Conservation (phyloP, 1,284 basidiomycete species). For the Rhodofomes roseus region DNA sequence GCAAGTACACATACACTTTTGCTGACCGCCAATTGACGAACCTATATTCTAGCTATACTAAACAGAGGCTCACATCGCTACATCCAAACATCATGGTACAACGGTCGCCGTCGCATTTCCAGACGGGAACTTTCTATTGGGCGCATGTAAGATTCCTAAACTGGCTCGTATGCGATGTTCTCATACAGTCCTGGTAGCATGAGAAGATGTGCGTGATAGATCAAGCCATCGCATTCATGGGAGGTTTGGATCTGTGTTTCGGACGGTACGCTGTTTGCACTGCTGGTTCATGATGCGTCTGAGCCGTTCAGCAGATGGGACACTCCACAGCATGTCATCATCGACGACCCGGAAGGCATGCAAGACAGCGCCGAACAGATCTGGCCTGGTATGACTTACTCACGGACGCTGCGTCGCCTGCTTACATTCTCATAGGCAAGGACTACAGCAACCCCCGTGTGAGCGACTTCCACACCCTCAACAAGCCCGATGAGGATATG, state of each 20-base stretch:
- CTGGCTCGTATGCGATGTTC: not conserved
- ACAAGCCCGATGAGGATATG: slow-evolving; percentile 93
- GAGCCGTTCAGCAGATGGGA: slow-evolving; percentile 72
- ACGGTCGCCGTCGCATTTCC: slow-evolving; percentile 95
- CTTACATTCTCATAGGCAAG: slow-evolving; percentile 54
- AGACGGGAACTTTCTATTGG: slow-evolving; percentile 98
- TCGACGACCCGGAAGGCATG: slow-evolving; percentile 74
- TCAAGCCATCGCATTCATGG: slow-evolving; percentile 97
- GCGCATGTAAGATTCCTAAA: slow-evolving; percentile 69
- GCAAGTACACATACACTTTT: slow-evolving; percentile 37
- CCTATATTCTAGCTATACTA: slow-evolving; percentile 67
- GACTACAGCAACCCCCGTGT: slow-evolving; percentile 93
- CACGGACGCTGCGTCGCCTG: too few species aligned
- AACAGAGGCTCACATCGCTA: slow-evolving; percentile 80
- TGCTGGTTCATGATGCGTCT: not conserved
- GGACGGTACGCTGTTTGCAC: slow-evolving; percentile 49
- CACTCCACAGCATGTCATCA: slow-evolving; percentile 88
- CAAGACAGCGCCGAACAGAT: slow-evolving; percentile 61
- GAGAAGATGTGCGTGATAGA: slow-evolving; percentile 99
- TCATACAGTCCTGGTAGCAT: slow-evolving; percentile 52
- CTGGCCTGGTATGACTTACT: slow-evolving; percentile 67
- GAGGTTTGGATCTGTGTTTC: slow-evolving; percentile 92
- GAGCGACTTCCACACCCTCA: slow-evolving; percentile 83
- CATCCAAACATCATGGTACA: slow-evolving; percentile 97
- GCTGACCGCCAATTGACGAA: slow-evolving; percentile 13